phyloP scores from a whole-genome alignment of 1,139 yeast genomes.

The Magnusiomyces paraingens region DNA sequence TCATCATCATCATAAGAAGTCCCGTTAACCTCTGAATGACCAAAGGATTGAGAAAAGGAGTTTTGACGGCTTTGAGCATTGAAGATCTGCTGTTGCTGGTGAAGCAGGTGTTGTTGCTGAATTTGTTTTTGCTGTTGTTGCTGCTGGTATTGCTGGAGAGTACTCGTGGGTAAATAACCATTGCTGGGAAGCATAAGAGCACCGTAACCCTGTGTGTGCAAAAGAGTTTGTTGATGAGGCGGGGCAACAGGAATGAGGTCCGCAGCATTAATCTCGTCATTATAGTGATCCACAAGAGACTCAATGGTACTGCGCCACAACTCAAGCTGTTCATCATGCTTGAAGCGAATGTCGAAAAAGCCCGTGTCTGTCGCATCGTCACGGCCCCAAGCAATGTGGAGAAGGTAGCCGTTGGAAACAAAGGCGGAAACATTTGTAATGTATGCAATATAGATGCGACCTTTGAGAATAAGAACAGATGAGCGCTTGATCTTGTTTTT shows the following conservation, averaged over 20 bases:
- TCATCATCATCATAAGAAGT: slow-evolving; percentile 15
- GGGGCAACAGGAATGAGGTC: not conserved
- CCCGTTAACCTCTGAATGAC: slow-evolving; percentile 9
- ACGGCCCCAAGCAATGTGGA: slow-evolving; percentile 34
- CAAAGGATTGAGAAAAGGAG: not conserved
- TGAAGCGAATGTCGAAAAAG: slow-evolving; percentile 32
- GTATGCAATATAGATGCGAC: slow-evolving; percentile 38
- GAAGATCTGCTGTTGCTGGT: slow-evolving; percentile 20
- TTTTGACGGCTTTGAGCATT: not conserved
- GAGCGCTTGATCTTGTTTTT: slow-evolving; percentile 23
- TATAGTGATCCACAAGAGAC: slow-evolving; percentile 26
- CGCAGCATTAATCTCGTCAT: slow-evolving; percentile 12
- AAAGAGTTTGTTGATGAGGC: not conserved
- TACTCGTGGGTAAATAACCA: not conserved
- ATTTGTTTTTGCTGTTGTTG: slow-evolving; percentile 25
- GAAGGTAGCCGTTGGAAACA: slow-evolving; percentile 26
- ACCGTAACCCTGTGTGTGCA: not conserved
- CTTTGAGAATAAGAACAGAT: slow-evolving; percentile 35
- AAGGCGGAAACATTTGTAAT: slow-evolving; percentile 31
- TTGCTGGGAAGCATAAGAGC: slow-evolving; percentile 10
- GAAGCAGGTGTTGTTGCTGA: slow-evolving; percentile 26
- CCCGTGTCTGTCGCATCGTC: slow-evolving; percentile 35
- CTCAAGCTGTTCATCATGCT: slow-evolving; percentile 31
- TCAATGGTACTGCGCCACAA: slow-evolving; percentile 34
- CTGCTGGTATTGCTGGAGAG: slow-evolving; percentile 1